phyloP scores from a whole-genome alignment of 805 yeast species.

The Metschnikowia similis region DNA sequence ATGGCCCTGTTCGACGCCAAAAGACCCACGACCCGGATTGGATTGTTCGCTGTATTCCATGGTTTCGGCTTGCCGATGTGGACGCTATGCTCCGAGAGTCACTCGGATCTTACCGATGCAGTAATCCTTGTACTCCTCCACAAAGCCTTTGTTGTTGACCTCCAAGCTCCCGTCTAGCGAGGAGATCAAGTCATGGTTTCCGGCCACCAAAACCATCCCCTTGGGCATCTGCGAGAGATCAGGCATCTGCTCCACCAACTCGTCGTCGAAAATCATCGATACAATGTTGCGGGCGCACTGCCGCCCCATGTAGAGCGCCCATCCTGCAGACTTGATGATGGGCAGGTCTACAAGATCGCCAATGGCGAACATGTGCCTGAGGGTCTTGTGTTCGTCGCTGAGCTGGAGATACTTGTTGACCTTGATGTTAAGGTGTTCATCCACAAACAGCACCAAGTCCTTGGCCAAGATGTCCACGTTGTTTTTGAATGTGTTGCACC shows the following conservation, averaged over 20 bases:
- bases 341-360: constrained; percentile 40
- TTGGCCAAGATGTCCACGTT: constrained; percentile 27
- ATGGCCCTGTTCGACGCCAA: no score
- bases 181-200: constrained; percentile 34
- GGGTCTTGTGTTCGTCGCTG: constrained; percentile 11
- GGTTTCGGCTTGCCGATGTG: background rate
- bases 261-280: constrained; percentile 24
- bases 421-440: constrained; percentile 24
- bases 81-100: constrained; percentile 24
- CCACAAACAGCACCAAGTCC: constrained; percentile 22
- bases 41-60: no score
- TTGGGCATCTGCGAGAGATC: constrained; percentile 31
- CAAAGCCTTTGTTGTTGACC: constrained; percentile 30
- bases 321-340: constrained; percentile 42
- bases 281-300: constrained; percentile 35
- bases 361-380: constrained; percentile 29
- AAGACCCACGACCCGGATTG: no score
- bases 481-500: constrained; percentile 34
- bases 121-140: constrained; percentile 38
- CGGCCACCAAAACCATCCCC: constrained; percentile 42
- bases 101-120: constrained; percentile 39
- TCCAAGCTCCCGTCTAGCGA: constrained; percentile 33
- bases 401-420: constrained; percentile 38
- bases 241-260: constrained; percentile 32
- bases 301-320: constrained; percentile 43